phyloP scores from a whole-genome alignment of 2,329 filamentous ascomycete genomes.

The Thelonectria olida region DNA sequence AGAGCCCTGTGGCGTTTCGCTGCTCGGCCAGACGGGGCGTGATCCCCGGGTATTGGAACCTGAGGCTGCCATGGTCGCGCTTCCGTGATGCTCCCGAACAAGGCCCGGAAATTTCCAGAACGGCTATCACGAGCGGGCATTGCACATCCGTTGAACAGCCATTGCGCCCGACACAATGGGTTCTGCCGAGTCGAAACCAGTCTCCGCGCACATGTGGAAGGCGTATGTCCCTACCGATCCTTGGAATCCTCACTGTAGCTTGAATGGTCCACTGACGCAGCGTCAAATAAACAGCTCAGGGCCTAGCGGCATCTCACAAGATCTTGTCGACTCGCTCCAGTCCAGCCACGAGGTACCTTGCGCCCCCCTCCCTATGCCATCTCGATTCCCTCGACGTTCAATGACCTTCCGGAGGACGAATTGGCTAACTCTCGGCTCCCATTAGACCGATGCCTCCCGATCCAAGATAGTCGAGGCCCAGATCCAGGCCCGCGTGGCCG shows the following conservation, averaged over 20 bases:
- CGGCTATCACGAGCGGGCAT: constrained; percentile 42
- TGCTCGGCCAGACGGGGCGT: constrained; percentile 1
- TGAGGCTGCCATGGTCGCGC: constrained; percentile 44
- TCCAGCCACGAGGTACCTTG: constrained; percentile 79
- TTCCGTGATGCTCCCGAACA: constrained; percentile 45
- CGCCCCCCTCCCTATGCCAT: no score
- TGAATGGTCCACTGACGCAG: constrained; percentile 32
- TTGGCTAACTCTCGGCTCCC: constrained; percentile 22
- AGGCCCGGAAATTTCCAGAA: constrained; percentile 46
- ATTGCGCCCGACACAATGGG: constrained; percentile 61
- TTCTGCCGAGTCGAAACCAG: constrained; percentile 64
- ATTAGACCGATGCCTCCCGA: constrained; percentile 87
- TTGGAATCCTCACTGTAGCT: not conserved
- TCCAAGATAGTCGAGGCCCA: constrained; percentile 85
- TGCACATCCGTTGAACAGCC: constrained; percentile 43
- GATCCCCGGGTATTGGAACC: constrained; percentile 26
- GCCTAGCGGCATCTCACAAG: constrained; percentile 74
- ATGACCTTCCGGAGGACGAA: not conserved
- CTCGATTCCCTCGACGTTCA: not conserved
- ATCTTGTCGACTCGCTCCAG: constrained; percentile 84
- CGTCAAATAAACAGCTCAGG: constrained; percentile 49
- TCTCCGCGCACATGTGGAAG: constrained; percentile 60
- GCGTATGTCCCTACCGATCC: constrained; percentile 53
- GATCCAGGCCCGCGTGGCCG: constrained; percentile 85
- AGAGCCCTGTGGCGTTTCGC: constrained; percentile 14